Conservation (phyloP, 2,329 filamentous ascomycete species). For the Monascus ruber region DNA sequence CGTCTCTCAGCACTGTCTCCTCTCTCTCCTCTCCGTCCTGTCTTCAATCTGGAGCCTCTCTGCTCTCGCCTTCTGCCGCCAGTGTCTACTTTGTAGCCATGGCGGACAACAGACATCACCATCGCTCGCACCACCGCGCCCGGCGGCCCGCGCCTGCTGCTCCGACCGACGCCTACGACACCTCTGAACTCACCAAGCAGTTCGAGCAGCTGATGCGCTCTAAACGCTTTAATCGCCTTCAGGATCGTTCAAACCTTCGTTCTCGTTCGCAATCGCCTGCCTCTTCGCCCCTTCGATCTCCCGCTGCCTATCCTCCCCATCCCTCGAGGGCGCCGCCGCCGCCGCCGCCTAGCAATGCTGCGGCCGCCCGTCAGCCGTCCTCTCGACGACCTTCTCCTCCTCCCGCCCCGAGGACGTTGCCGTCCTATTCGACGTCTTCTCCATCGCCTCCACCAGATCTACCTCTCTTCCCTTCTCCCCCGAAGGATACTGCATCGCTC, state of each 20-base stretch:
- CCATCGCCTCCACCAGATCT: conserved; percentile 40
- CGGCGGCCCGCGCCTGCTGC: conserved; percentile 18
- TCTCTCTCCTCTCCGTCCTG: conserved; percentile 3
- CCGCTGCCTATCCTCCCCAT: conserved; percentile 17
- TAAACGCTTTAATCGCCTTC: conserved; percentile 75
- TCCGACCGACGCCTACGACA: conserved; percentile 49
- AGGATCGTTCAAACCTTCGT: conserved; percentile 48
- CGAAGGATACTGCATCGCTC: conserved; percentile 57
- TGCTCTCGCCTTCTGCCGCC: conserved; percentile 7
- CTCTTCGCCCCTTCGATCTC: conserved; percentile 15
- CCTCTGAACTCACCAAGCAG: conserved; percentile 64
- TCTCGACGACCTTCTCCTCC: conserved; percentile 10
- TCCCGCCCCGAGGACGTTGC: conserved; percentile 20
- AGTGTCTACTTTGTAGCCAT: conserved; percentile 21
- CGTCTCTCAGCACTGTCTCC: conserved; percentile 1
- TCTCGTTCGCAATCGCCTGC: conserved; percentile 49
- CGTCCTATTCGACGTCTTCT: conserved; percentile 47
- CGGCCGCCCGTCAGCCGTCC: conserved; percentile 8
- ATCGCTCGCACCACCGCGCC: conserved; percentile 13
- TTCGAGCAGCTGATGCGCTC: conserved; percentile 82
- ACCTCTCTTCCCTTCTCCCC: conserved; percentile 63
- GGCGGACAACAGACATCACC: conserved; percentile 24
- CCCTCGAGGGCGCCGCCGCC: conserved; percentile 26
- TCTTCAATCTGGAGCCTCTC: conserved; percentile 16
- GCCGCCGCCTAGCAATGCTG: conserved; percentile 14